Evolutionary conservation across 768 basidiomycete genomes (phyloP).

Genomic region (Mycena kentingensis): DNA sequence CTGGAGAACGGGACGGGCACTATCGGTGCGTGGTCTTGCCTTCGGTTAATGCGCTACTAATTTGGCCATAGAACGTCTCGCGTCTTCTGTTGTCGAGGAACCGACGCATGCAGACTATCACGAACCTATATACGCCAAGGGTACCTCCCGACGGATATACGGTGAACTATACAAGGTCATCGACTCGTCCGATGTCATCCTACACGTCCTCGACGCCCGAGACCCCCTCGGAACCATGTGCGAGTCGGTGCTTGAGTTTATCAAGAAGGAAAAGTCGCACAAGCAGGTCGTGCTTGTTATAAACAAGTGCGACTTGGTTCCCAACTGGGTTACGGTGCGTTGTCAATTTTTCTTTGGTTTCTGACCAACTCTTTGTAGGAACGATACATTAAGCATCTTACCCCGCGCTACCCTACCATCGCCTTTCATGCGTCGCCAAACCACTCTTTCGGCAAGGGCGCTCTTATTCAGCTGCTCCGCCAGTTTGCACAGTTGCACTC

Average conservation of each 20-base stretch:
- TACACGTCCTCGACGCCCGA: constrained; percentile 93
- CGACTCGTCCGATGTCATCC: constrained; percentile 95
- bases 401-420: constrained; percentile 92
- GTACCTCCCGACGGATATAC: constrained; percentile 93
- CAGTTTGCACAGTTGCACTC: constrained; percentile 97
- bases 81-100: constrained; percentile 50
- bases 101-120: constrained; percentile 76
- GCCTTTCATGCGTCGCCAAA: constrained; percentile 99
- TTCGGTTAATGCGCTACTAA: background rate
- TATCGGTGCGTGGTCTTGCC: constrained; percentile 42
- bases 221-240: constrained; percentile 96
- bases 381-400: constrained; percentile 93
- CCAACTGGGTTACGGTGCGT: constrained; percentile 97
- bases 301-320: constrained; percentile 98
- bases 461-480: constrained; percentile 93
- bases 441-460: constrained; percentile 98
- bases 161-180: constrained; percentile 99
- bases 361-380: constrained; percentile 53
- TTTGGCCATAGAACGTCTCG: constrained; percentile 43
- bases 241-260: constrained; percentile 88
- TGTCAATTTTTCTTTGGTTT: background rate
- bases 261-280: constrained; percentile 95
- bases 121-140: constrained; percentile 93
- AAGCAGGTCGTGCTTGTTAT: constrained; percentile 96
- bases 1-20: constrained; percentile 40